A percentile compares a stretch with the other conserved stretches of the same genome.
phyloP scores from a whole-genome alignment of 75 land plant species.

The Cunninghamia lanceolata region DNA sequence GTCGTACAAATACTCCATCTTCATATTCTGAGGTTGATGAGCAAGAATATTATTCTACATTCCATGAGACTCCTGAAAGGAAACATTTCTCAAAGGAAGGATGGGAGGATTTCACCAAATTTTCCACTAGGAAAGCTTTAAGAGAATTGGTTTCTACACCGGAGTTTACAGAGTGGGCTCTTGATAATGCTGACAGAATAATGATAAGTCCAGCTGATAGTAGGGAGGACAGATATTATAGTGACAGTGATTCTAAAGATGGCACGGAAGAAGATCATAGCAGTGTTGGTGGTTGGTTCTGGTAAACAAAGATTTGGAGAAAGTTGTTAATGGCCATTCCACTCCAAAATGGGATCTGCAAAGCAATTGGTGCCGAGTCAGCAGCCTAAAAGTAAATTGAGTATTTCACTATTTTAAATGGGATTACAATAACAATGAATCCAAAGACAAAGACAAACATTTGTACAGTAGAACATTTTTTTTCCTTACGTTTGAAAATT shows the following conservation, averaged over 20 bases:
- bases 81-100: conserved; percentile 61
- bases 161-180: conserved; percentile 79
- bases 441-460: too few relatives aligned
- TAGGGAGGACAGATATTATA: not conserved
- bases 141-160: conserved; percentile 69
- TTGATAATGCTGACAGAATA: conserved; percentile 66
- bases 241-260: not conserved
- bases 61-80: conserved; percentile 66
- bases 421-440: not conserved
- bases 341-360: not conserved
- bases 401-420: not conserved
- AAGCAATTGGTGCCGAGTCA: not conserved
- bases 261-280: not conserved
- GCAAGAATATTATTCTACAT: conserved; percentile 55
- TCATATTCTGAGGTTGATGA: conserved; percentile 3
- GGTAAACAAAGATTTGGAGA: not conserved
- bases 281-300: conserved; percentile 6
- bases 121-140: conserved; percentile 51
- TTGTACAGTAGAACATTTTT: not conserved
- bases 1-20: not conserved
- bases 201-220: conserved; percentile 41
- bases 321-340: not conserved
- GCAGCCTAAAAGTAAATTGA: not conserved
- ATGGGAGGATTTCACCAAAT: conserved; percentile 65
- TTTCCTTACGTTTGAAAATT: not conserved